Percentiles rank a stretch among this genome's conserved stretches.
Evolutionary conservation across 495 filamentous ascomycete species (phyloP).

Genomic region (Neurospora sp.): DNA sequence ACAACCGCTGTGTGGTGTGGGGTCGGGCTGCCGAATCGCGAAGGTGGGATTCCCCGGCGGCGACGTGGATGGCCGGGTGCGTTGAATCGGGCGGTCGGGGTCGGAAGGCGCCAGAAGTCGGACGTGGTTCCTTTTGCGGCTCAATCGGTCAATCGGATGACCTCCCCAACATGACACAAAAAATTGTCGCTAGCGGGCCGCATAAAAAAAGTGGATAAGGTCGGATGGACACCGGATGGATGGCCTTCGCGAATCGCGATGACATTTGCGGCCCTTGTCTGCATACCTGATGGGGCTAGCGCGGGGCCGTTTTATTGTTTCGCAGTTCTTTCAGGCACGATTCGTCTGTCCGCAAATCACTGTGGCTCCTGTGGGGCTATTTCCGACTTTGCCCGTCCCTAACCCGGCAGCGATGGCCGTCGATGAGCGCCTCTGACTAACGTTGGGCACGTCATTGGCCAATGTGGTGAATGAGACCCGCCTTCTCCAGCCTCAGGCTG

Average conservation of each 20-base stretch:
- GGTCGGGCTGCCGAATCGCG: neutral
- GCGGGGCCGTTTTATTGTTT: neutral
- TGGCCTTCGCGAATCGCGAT: neutral
- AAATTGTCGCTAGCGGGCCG: conserved; percentile 5
- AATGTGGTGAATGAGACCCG: neutral
- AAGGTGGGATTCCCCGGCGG: neutral
- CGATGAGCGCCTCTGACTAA: conserved; percentile 15
- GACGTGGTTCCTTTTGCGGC: conserved; percentile 8
- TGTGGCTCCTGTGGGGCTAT: conserved; percentile 1
- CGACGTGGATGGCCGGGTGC: neutral
- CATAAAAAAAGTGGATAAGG: neutral
- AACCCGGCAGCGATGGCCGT: neutral
- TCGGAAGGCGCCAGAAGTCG: neutral
- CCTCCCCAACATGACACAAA: neutral
- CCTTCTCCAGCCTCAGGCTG: conserved; percentile 15
- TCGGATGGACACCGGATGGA: neutral
- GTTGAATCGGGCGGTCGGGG: neutral
- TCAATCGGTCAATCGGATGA: conserved; percentile 7
- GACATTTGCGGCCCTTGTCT: neutral
- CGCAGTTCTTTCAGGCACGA: neutral
- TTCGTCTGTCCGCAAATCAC: neutral
- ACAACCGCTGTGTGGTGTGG: neutral
- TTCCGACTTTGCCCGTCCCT: conserved; percentile 20
- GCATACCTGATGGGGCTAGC: conserved; percentile 4
- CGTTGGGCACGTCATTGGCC: conserved; percentile 12